Conservation (phyloP, 2,329 filamentous ascomycete species). For the Microdochium trichocladiopsis region DNA sequence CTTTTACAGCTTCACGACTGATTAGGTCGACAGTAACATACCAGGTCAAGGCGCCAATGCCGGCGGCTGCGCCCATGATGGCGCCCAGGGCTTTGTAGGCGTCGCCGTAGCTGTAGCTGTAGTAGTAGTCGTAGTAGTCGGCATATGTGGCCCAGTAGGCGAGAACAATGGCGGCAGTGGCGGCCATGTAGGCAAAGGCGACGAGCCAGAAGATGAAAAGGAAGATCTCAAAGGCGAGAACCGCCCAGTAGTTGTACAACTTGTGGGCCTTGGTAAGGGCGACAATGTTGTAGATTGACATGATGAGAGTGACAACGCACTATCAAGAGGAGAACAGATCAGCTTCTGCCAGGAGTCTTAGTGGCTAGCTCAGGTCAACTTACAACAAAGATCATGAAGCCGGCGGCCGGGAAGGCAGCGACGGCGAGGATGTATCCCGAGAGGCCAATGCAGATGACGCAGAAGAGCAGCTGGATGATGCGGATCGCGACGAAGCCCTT, state of each 20-base stretch:
- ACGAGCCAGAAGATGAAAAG: conserved; percentile 45
- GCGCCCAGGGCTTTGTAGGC: background rate
- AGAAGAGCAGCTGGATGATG: conserved; percentile 37
- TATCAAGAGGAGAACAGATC: conserved; percentile 8
- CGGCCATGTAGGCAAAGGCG: conserved; percentile 32
- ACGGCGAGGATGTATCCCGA: conserved; percentile 26
- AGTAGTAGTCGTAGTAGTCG: conserved; percentile 14
- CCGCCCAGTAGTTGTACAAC: conserved; percentile 46
- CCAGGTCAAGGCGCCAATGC: background rate
- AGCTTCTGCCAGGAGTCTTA: conserved; percentile 2
- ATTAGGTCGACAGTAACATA: background rate
- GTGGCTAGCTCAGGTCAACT: conserved; percentile 2
- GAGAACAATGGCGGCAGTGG: conserved; percentile 11
- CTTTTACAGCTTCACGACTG: too few relatives aligned
- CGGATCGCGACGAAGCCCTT: conserved; percentile 34
- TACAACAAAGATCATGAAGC: conserved; percentile 6
- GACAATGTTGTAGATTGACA: conserved; percentile 37
- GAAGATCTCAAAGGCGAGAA: conserved; percentile 42
- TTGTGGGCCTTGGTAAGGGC: conserved; percentile 30
- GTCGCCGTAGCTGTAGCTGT: conserved; percentile 8
- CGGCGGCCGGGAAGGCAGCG: conserved; percentile 32
- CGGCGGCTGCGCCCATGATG: background rate
- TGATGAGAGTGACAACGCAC: conserved; percentile 35
- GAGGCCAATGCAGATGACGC: conserved; percentile 37
- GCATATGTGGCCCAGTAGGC: conserved; percentile 12